These are phyloP conservation scores for Boletus sp. DNA, from an alignment of 768 basidiomycete genomes.

Conservation along the genomic window DNA sequence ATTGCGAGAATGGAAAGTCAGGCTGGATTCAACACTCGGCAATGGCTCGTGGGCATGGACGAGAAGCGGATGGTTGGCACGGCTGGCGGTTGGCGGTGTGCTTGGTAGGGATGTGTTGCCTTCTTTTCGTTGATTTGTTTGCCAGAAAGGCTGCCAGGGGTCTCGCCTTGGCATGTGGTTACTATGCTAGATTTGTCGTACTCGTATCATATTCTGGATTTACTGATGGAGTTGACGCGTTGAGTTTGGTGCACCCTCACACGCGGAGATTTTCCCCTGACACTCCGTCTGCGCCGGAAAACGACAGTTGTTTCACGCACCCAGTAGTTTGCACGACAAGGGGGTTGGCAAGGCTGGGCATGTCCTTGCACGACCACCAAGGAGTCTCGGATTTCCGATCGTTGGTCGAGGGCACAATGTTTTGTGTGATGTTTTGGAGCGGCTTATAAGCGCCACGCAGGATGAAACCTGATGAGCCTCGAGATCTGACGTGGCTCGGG, in stretches of 20 bases:
- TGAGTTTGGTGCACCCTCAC: neutral
- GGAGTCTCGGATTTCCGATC: neutral
- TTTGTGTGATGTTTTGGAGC: neutral
- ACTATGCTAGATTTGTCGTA: conserved; percentile 10
- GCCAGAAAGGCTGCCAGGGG: too few relatives aligned
- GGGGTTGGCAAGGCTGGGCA: too few relatives aligned
- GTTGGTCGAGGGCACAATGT: neutral
- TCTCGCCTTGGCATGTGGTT: neutral
- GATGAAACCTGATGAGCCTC: neutral
- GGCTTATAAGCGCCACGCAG: neutral
- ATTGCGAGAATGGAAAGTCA: conserved; percentile 25
- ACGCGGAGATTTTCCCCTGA: neutral
- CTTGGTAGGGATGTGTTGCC: neutral
- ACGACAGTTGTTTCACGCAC: neutral
- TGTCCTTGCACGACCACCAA: too few relatives aligned
- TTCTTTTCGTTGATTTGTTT: conserved; percentile 22
- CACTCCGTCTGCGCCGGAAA: neutral
- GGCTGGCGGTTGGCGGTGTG: conserved; percentile 2
- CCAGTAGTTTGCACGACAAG: neutral
- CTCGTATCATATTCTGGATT: neutral
- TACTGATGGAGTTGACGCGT: too few relatives aligned
- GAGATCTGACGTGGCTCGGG: neutral
- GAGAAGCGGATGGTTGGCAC: neutral
- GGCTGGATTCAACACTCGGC: conserved; percentile 7
- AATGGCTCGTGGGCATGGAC: conserved; percentile 3